Evolutionary conservation across 768 basidiomycete species (phyloP), one percentile per base, ranked within the genome.

Genomic region (Boletus eberwhitei): DNA sequence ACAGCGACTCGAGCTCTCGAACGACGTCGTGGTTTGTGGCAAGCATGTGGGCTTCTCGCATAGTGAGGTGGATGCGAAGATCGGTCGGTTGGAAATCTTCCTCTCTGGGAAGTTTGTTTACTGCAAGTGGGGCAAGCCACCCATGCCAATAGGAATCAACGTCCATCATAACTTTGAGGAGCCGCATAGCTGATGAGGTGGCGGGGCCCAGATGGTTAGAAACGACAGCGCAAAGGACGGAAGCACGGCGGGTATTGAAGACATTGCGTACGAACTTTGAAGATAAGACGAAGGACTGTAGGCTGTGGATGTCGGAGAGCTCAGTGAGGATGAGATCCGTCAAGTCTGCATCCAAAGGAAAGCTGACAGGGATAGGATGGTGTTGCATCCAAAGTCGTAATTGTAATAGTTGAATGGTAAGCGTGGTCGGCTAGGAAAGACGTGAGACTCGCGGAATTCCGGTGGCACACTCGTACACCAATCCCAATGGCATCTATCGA

Each of bases 231-330:
- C 60, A 19, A 8, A 62, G 53, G 34, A 62, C 21, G 21, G 60
- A 62, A 19, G 37, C 24, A 1, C 54, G 61, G 22, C 45, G 53
- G 34, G 44, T 16, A 13, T 35, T n/a, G 35, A 62, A 62, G 54
- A 59, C 57, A 36, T 42, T 41, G 38, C 62, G 55, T 11, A 63
- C 39, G n/a, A 62, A 62, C 48, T 53, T 62, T 26, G 60, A 62
- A 14, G 53, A 53, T 11, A 62, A 48, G 34, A 55, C 24, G n/a
- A 62, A 59, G 11, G 48, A 55, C 35, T 53, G 35, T 17, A 62
- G 45, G 35, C 26, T 48, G 38, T 51, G 22, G 8, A 62, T 41
- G 32, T 62, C 61, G 12, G 56, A 9, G 3, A 62, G 48, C 5
- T 53, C 19, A 2, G 48, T 50, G 24, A 62, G 56, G 17, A 62